These are phyloP conservation scores for Coemansia brasiliensis DNA, from an alignment of 192 early-diverging fungal genomes.

Conservation along the genomic window DNA sequence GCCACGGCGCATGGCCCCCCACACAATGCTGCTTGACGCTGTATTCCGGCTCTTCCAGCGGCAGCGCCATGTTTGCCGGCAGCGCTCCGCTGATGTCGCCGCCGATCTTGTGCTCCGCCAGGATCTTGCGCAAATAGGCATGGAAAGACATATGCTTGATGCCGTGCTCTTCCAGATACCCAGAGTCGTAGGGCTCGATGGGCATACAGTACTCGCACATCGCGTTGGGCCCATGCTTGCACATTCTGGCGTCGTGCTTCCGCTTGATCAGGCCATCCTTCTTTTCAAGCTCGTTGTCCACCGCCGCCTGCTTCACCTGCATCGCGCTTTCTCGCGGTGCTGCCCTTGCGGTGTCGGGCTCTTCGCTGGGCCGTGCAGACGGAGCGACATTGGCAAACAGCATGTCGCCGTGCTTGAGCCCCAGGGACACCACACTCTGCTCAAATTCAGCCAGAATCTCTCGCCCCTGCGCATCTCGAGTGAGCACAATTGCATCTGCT, in stretches of 20 bases:
- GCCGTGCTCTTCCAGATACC: conserved; percentile 83
- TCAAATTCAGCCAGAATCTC: conserved; percentile 41
- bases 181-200: conserved; percentile 80
- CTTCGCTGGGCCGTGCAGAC: conserved; percentile 29
- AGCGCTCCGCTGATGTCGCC: conserved; percentile 46
- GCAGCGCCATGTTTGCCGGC: conserved; percentile 64
- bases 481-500: conserved; percentile 35
- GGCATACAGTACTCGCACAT: conserved; percentile 54
- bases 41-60: conserved; percentile 82
- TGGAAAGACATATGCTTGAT: conserved; percentile 99
- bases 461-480: conserved; percentile 21
- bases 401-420: conserved; percentile 47
- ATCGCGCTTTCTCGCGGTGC: conserved; percentile 4
- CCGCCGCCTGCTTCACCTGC: conserved; percentile 60
- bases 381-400: conserved; percentile 31
- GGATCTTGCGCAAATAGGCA: conserved; percentile 78
- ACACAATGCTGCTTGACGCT: conserved; percentile 80
- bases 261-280: conserved; percentile 83
- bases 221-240: conserved; percentile 30
- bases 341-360: not conserved
- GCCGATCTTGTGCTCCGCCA: conserved; percentile 65
- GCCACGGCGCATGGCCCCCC: conserved; percentile 84
- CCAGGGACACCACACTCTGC: conserved; percentile 27
- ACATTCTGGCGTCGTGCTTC: conserved; percentile 77
- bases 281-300: conserved; percentile 81